Evolutionary conservation across 192 early-diverging fungal species (phyloP).

Genomic region (Mortierella claussenii): DNA sequence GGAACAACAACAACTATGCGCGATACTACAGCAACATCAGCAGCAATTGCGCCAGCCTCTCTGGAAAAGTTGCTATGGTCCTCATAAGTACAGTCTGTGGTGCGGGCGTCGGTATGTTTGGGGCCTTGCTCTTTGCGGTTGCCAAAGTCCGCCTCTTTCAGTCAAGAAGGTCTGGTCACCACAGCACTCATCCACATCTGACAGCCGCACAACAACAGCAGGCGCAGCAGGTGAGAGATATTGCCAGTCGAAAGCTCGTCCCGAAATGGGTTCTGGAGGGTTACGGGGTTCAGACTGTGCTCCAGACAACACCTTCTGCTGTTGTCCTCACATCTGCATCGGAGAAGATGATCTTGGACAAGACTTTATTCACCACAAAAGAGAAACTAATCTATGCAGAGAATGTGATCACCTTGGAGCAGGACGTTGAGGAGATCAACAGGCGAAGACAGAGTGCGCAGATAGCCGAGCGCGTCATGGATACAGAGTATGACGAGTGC

Average conservation of each 20-base stretch:
- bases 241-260: constrained; percentile 15
- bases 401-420: constrained; percentile 44
- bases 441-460: neutral
- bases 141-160: constrained; percentile 33
- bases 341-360: neutral
- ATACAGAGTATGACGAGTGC: neutral
- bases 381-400: constrained; percentile 13
- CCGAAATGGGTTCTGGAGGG: constrained; percentile 29
- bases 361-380: constrained; percentile 7
- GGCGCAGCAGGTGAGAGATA: constrained; percentile 3
- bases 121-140: constrained; percentile 36
- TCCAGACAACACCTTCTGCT: constrained; percentile 19
- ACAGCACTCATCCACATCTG: neutral
- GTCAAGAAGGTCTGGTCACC: constrained; percentile 1
- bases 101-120: constrained; percentile 42
- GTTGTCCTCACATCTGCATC: constrained; percentile 2
- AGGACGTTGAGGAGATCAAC: constrained; percentile 15
- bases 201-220: neutral
- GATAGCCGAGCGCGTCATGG: neutral
- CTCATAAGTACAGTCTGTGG: constrained; percentile 41
- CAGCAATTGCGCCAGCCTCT: neutral
- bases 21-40: neutral
- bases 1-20: constrained; percentile 4
- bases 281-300: constrained; percentile 26
- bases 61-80: constrained; percentile 28